Evolutionary conservation across 768 basidiomycete species (phyloP), one percentile per base, ranked within the genome.

Genomic region (Tephrocybe sp.): DNA sequence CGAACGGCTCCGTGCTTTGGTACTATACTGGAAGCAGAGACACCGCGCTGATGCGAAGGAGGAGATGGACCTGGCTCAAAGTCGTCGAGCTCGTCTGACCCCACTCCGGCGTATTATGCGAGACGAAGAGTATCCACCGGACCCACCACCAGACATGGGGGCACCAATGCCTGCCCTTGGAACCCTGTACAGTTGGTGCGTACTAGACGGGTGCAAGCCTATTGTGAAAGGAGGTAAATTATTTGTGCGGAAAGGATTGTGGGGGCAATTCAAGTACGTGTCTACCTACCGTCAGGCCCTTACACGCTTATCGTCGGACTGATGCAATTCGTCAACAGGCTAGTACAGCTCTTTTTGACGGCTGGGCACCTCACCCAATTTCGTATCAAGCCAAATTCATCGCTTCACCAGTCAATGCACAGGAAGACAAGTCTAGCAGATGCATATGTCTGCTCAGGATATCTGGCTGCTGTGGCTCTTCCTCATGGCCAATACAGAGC

Each of bases 381-480:
- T 68, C 77, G 76, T 53, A 78, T 91, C 55, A 77, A 67, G n/a
- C 76, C 78, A 3, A 72, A 72, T 18, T 77, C 77, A 33, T 67
- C 77, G 1, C 62, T 92, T 39, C 81, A 90, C 55, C 72, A 73
- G 23, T 74, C 78, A 9, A 73, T 77, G 53, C 65, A 73, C 45
- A 79, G 73, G 59, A 75, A 77, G 52, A 77, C 86, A 44, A 77
- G 74, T 54, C 75, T 92, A 9, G 62, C 84, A 19, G 88, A 89
- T 60, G 84, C 84, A 7, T 92, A 94, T 65, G 76, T 94, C 23
- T 85, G 79, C 61, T 94, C 93, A n/a, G 94, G 94, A 8, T 86
- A 87, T 61, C 74, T 91, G 48, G 89, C 88, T 16, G 81, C 84
- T 16, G 76, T 80, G 56, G 73, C 78, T 13, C 73, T 90, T 27